phyloP scores from a whole-genome alignment of 345 rosid species.

The Erodium maritimum region DNA sequence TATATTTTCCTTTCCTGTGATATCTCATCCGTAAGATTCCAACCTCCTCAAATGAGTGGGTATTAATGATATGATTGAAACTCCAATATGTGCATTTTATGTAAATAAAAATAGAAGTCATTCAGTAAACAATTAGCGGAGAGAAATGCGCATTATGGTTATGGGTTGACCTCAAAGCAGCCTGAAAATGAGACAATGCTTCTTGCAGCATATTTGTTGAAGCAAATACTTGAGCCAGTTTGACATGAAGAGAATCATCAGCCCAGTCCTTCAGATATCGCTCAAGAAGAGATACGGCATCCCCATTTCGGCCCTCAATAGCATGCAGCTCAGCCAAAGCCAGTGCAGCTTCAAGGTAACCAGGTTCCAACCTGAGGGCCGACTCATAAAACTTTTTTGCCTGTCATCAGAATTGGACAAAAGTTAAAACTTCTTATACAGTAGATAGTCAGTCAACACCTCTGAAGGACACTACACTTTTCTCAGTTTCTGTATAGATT shows the following conservation, averaged over 20 bases:
- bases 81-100: too few relatives aligned
- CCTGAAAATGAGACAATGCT: conserved; percentile 77
- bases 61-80: too few relatives aligned
- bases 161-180: conserved; percentile 59
- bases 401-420: conserved; percentile 28
- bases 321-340: conserved; percentile 93
- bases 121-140: background rate
- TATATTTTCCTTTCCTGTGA: background rate
- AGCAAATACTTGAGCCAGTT: conserved; percentile 92
- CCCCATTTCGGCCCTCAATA: conserved; percentile 81
- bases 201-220: conserved; percentile 79
- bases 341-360: conserved; percentile 90
- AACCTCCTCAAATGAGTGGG: too few relatives aligned
- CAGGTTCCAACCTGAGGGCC: conserved; percentile 85
- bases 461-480: background rate
- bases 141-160: background rate
- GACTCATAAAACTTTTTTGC: conserved; percentile 96
- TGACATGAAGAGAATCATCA: conserved; percentile 95
- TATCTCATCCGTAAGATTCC: too few relatives aligned
- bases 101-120: too few relatives aligned
- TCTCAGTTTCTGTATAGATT: background rate
- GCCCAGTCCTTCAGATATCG: conserved; percentile 95
- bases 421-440: conserved; percentile 9
- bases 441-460: background rate
- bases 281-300: conserved; percentile 90